Percentiles rank a stretch among this genome's conserved stretches.
phyloP scores from a whole-genome alignment of 2,329 filamentous ascomycete genomes.

The Pyrenochaeta sp. region DNA sequence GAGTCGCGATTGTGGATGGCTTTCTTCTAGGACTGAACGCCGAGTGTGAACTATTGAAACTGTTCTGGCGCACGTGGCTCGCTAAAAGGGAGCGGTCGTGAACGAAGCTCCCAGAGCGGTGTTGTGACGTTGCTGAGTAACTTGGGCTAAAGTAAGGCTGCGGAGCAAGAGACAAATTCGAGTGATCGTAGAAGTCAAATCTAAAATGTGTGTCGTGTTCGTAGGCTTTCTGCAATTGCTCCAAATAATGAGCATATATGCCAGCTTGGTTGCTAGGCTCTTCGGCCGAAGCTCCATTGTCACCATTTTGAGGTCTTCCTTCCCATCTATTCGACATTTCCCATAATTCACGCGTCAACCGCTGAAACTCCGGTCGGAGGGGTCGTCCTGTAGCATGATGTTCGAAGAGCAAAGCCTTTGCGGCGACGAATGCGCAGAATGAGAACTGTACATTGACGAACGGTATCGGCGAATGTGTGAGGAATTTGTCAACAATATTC shows the following conservation, averaged over 20 bases:
- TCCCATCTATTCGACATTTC: conserved; percentile 42
- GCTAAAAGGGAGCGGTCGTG: conserved; percentile 2
- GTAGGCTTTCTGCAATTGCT: conserved; percentile 29
- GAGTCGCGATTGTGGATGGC: conserved; percentile 9
- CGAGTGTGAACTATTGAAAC: conserved; percentile 22
- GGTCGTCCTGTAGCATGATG: conserved; percentile 26
- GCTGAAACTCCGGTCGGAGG: conserved; percentile 35
- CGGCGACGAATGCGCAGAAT: conserved; percentile 44
- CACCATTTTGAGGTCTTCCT: not conserved
- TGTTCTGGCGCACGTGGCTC: conserved; percentile 17
- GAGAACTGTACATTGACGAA: conserved; percentile 48
- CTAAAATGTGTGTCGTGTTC: conserved; percentile 27
- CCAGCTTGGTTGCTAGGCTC: conserved; percentile 31
- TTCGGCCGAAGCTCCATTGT: not conserved
- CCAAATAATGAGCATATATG: conserved; percentile 36
- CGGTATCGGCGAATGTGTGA: conserved; percentile 35
- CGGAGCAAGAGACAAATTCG: conserved; percentile 26
- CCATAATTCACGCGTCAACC: conserved; percentile 31
- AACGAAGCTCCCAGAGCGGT: conserved; percentile 13
- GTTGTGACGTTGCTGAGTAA: conserved; percentile 24
- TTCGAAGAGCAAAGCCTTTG: conserved; percentile 42
- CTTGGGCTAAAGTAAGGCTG: conserved; percentile 26
- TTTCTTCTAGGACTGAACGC: conserved; percentile 20
- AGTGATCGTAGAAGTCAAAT: conserved; percentile 45
- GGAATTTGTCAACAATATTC: conserved; percentile 45